Conservation (phyloP, 495 filamentous ascomycete genomes). For the Penicillium alfredii region DNA sequence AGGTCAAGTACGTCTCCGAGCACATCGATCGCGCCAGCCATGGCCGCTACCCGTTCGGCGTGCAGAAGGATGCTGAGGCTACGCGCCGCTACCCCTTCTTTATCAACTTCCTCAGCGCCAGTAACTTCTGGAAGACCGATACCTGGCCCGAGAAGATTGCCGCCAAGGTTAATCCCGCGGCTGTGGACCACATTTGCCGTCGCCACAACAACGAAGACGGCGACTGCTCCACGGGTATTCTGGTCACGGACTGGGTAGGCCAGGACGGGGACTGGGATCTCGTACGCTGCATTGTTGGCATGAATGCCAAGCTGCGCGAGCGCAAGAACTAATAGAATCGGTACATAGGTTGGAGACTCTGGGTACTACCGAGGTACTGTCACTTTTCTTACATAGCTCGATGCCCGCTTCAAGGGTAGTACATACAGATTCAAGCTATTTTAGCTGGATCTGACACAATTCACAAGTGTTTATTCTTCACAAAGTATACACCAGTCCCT, state of each 20-base stretch:
- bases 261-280: conserved; percentile 89
- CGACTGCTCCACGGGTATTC: conserved; percentile 82
- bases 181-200: conserved; percentile 70
- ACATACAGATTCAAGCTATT: too few species aligned
- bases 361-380: too few species aligned
- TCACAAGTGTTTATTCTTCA: conserved; percentile 6
- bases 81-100: conserved; percentile 59
- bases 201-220: conserved; percentile 55
- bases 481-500: conserved; percentile 21
- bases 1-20: conserved; percentile 65
- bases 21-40: conserved; percentile 68
- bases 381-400: too few species aligned
- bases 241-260: conserved; percentile 93
- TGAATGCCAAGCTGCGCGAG: conserved; percentile 70
- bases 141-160: conserved; percentile 95
- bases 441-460: background rate
- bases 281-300: conserved; percentile 79
- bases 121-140: conserved; percentile 85
- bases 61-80: conserved; percentile 25
- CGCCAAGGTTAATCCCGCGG: conserved; percentile 86
- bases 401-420: too few species aligned
- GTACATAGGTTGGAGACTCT: background rate
- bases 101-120: conserved; percentile 84
- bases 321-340: background rate
- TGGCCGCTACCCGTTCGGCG: conserved; percentile 38